These are phyloP conservation scores for Flaveria floridana DNA, from an alignment of 140 eudicot species.

Conservation along the genomic window DNA sequence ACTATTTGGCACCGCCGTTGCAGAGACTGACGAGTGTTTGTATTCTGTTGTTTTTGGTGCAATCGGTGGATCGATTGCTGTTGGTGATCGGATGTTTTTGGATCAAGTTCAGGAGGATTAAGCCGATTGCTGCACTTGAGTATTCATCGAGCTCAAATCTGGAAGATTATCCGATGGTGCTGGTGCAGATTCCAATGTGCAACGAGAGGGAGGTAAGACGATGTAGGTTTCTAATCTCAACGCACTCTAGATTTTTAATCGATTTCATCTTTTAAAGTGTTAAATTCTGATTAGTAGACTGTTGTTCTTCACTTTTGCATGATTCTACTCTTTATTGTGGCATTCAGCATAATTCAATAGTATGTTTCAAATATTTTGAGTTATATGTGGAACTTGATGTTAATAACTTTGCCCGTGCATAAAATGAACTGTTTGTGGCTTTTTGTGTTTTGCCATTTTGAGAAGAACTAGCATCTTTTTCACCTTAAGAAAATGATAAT, in stretches of 20 bases:
- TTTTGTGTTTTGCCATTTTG: conserved; percentile 11
- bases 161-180: conserved; percentile 69
- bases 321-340: conserved; percentile 7
- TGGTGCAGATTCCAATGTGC: conserved; percentile 87
- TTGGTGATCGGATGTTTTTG: conserved; percentile 66
- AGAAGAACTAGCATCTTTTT: not conserved
- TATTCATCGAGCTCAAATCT: conserved; percentile 25
- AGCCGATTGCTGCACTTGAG: conserved; percentile 54
- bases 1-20: conserved; percentile 63
- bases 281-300: not conserved
- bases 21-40: conserved; percentile 57
- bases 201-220: conserved; percentile 88
- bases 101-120: conserved; percentile 55
- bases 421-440: conserved; percentile 15
- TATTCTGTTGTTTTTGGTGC: conserved; percentile 60
- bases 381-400: conserved; percentile 1
- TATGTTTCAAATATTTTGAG: not conserved
- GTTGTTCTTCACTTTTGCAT: conserved; percentile 8
- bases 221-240: conserved; percentile 56
- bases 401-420: conserved; percentile 6
- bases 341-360: not conserved
- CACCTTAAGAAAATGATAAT: not conserved
- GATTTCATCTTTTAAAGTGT: not conserved
- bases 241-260: not conserved
- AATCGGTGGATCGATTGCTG: conserved; percentile 64